Evolutionary conservation across 495 filamentous ascomycete genomes (phyloP).

Genomic region (Daldinia loculata): DNA sequence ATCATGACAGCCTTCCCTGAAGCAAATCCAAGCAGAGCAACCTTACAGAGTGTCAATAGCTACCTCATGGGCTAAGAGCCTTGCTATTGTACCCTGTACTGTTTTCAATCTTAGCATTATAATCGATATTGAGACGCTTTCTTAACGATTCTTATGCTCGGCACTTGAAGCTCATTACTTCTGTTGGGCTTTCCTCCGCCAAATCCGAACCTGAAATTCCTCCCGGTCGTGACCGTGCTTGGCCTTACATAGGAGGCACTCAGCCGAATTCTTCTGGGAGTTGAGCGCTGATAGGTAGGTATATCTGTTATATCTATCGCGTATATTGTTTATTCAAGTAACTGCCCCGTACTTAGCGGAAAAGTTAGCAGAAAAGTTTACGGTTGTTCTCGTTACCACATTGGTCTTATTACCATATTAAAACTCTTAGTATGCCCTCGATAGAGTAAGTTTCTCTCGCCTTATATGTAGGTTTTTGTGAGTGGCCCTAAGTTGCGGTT

Average conservation of each 20-base stretch:
- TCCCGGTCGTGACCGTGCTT: too few species aligned
- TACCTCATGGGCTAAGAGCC: constrained; percentile 72
- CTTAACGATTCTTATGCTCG: too few species aligned
- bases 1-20: constrained; percentile 77
- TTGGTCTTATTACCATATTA: background rate
- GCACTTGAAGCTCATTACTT: too few species aligned
- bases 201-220: too few species aligned
- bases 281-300: background rate
- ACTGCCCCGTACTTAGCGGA: background rate
- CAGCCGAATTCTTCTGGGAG: too few species aligned
- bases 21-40: constrained; percentile 80
- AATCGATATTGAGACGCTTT: too few species aligned
- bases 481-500: background rate
- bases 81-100: background rate
- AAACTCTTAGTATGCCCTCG: background rate
- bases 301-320: background rate
- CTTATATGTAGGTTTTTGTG: background rate
- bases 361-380: background rate
- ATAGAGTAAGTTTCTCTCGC: background rate
- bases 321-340: background rate
- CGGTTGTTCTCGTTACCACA: background rate
- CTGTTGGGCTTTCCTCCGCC: too few species aligned
- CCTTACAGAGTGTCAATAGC: constrained; percentile 85
- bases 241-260: too few species aligned
- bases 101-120: too few species aligned